Evolutionary conservation across 176 grass and related monocot species (phyloP).

Genomic region (Oryza officinalis): DNA sequence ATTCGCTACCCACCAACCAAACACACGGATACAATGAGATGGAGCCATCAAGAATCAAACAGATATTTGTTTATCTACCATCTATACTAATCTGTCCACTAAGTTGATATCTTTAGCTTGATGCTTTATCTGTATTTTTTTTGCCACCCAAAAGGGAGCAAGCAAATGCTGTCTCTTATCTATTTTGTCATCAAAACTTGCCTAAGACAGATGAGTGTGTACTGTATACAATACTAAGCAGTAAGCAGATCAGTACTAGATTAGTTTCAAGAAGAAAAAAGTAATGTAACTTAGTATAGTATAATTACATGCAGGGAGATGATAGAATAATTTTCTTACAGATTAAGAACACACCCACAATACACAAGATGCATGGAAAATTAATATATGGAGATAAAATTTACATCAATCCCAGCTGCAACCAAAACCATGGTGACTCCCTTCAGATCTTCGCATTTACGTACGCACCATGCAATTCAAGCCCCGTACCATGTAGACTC

Average conservation of each 20-base stretch:
- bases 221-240: background rate
- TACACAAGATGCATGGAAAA: no score
- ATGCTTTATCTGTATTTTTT: background rate
- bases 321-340: no score
- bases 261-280: background rate
- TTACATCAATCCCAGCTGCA: conserved; percentile 30
- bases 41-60: background rate
- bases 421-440: conserved; percentile 33
- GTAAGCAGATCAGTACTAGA: background rate
- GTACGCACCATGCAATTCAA: background rate
- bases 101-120: background rate
- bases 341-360: no score
- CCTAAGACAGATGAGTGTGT: background rate
- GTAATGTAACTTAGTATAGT: no score
- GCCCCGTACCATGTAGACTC: background rate
- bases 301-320: no score
- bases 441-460: conserved; percentile 6
- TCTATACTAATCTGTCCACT: background rate
- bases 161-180: background rate
- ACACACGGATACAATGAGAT: background rate
- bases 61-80: background rate
- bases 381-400: no score
- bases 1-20: background rate
- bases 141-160: background rate
- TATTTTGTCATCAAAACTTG: background rate